Percentiles rank a stretch among this genome's conserved stretches.
Conservation (phyloP, 805 yeast species). For the Lachancea quebecensis region DNA sequence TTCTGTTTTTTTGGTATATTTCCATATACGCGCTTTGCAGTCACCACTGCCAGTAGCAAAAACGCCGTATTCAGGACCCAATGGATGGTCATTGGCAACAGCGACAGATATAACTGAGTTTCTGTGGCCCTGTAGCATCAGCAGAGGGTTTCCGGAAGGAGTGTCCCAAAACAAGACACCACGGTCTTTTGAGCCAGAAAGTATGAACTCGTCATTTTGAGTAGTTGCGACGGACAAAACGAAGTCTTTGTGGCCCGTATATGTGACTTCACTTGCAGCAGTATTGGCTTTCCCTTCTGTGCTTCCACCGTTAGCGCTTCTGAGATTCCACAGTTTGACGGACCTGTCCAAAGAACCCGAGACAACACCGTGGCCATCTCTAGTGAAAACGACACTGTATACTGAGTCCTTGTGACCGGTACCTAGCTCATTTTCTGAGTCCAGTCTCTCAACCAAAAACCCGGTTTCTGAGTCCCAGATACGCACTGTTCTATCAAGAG, state of each 20-base stretch:
- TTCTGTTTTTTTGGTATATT: conserved; percentile 43
- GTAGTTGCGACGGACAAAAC: conserved; percentile 91
- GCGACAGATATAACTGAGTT: conserved; percentile 93
- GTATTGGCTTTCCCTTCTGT: conserved; percentile 35
- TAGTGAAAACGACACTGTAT: conserved; percentile 88
- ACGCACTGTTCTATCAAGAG: conserved; percentile 88
- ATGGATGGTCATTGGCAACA: conserved; percentile 70
- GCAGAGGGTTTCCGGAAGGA: conserved; percentile 78
- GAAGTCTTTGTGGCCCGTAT: conserved; percentile 93
- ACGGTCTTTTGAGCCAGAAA: conserved; percentile 94
- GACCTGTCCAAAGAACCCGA: conserved; percentile 95
- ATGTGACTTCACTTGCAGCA: conserved; percentile 79
- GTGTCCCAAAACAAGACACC: conserved; percentile 98
- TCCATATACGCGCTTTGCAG: conserved; percentile 96
- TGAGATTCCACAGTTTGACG: conserved; percentile 91
- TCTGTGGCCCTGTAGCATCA: conserved; percentile 95
- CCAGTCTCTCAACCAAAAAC: conserved; percentile 83
- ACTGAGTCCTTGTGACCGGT: conserved; percentile 97
- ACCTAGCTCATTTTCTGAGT: conserved; percentile 77
- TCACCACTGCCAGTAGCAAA: conserved; percentile 98
- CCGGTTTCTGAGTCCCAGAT: conserved; percentile 96
- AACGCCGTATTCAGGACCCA: conserved; percentile 55
- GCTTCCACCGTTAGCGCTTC: conserved; percentile 39
- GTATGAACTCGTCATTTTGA: conserved; percentile 83
- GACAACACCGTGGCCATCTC: conserved; percentile 85